These are phyloP conservation scores for Penicillium ochrochloron DNA, from an alignment of 495 filamentous ascomycete genomes.

Conservation along the genomic window DNA sequence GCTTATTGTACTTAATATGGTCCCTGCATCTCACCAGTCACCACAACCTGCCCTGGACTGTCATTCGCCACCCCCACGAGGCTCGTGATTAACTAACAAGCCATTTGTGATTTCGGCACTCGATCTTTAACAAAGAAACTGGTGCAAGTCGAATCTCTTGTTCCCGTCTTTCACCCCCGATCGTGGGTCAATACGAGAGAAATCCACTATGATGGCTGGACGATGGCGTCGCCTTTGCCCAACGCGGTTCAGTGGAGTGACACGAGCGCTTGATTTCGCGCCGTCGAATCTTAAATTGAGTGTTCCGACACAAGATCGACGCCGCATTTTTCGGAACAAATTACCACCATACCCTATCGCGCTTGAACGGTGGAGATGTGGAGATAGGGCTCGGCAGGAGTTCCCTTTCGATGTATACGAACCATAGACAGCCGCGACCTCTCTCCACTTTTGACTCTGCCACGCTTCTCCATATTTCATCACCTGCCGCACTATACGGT, in stretches of 20 bases:
- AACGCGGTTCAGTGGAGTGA: neutral
- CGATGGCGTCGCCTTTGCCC: neutral
- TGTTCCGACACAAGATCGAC: constrained; percentile 14
- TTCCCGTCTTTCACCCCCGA: neutral
- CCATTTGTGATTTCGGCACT: constrained; percentile 9
- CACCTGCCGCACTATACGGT: constrained; percentile 8
- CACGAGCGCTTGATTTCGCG: constrained; percentile 8
- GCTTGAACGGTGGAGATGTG: constrained; percentile 16
- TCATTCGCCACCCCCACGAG: neutral
- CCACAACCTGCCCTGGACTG: neutral
- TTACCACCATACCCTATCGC: constrained; percentile 7
- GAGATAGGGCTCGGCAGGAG: constrained; percentile 2
- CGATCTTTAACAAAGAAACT: neutral
- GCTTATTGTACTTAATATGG: neutral
- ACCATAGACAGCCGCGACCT: constrained; percentile 12
- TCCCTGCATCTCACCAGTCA: neutral
- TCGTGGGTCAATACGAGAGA: constrained; percentile 3
- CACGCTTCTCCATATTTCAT: neutral
- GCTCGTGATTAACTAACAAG: neutral
- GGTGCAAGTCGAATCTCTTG: neutral
- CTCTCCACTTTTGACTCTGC: neutral
- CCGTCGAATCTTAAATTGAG: constrained; percentile 16
- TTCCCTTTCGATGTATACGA: constrained; percentile 1
- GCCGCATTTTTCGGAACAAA: constrained; percentile 15
- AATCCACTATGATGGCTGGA: neutral